Percentiles rank a stretch among this genome's conserved stretches.
Conservation (phyloP, 257 asterid species). For the Nicotiana noctiflora region DNA sequence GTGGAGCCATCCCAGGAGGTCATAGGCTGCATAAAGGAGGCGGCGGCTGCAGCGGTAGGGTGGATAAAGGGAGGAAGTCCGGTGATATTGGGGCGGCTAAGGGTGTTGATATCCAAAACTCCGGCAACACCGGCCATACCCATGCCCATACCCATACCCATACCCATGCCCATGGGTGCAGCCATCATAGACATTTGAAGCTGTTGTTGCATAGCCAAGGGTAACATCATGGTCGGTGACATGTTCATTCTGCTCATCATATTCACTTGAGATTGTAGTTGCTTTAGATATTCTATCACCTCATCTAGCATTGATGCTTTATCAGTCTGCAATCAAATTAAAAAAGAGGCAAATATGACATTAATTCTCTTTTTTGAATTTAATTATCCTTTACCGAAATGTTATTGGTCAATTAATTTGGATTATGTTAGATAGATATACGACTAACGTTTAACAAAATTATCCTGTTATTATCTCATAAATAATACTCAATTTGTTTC, state of each 20-base stretch:
- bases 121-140: constrained; percentile 44
- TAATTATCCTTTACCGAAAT: neutral
- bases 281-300: constrained; percentile 68
- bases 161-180: constrained; percentile 31
- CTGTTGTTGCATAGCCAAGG: constrained; percentile 70
- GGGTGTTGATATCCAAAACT: constrained; percentile 46
- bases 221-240: constrained; percentile 51
- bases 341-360: neutral
- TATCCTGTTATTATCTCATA: no score
- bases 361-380: no score
- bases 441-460: no score
- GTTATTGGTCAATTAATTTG: no score
- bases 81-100: constrained; percentile 30
- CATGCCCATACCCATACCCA: constrained; percentile 45
- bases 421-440: no score
- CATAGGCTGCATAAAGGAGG: constrained; percentile 38
- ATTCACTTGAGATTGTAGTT: constrained; percentile 61
- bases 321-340: constrained; percentile 43
- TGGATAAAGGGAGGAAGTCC: constrained; percentile 20
- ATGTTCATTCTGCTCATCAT: constrained; percentile 71
- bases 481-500: no score
- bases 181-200: constrained; percentile 78
- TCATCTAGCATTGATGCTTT: constrained; percentile 88
- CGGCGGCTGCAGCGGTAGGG: constrained; percentile 14
- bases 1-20: constrained; percentile 50